Percentiles rank a stretch among this genome's conserved stretches.
Conservation (phyloP, 2,329 filamentous ascomycete species). For the Exserohilum turcica region DNA sequence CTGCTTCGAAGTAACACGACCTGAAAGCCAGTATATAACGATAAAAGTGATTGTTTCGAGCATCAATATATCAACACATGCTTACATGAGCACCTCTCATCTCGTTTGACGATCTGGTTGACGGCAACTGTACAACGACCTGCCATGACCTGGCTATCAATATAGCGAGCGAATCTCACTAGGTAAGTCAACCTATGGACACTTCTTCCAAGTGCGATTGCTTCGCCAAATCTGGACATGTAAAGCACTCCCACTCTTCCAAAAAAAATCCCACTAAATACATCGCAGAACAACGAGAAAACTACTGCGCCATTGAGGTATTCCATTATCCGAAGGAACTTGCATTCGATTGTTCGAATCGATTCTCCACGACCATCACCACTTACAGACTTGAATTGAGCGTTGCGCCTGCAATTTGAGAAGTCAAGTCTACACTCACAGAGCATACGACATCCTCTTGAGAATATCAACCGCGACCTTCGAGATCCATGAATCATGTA, state of each 20-base stretch:
- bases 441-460: too few relatives aligned
- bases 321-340: neutral
- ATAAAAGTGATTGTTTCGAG: neutral
- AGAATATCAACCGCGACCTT: neutral
- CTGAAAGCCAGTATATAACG: neutral
- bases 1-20: neutral
- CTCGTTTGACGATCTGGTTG: neutral
- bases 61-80: neutral
- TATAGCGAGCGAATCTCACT: neutral
- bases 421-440: neutral
- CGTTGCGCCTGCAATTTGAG: neutral
- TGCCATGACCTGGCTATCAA: neutral
- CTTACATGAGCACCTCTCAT: neutral
- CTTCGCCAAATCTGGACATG: neutral
- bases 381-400: neutral
- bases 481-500: neutral
- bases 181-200: neutral
- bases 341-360: neutral
- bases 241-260: neutral
- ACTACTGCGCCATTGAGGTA: neutral
- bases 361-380: neutral
- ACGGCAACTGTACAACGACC: neutral
- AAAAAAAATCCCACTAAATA: constrained; percentile 1
- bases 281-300: neutral
- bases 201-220: neutral